Base-by-base conservation (phyloP, 1,284 basidiomycete species). In the Tilletia indica region DNA sequence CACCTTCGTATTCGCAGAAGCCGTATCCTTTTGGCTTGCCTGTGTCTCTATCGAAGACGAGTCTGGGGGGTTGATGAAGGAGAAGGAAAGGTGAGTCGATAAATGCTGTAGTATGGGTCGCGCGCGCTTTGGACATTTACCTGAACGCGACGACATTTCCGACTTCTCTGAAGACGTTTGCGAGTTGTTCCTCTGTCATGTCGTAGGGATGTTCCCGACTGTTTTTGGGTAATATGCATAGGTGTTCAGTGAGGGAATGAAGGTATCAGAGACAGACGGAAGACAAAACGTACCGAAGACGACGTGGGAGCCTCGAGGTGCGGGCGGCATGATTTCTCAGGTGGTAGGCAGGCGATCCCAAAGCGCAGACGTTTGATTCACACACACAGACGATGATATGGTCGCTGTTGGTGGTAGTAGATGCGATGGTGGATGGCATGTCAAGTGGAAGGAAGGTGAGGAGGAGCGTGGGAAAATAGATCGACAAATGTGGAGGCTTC, bases 1-100 rank as follows among this genome's bases (percentile, higher is more conserved):
- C 88, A 94, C 93, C 93, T 80, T 92, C 91, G 84, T 94, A 97
- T 88, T 97, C 94, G 87, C 94, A 95, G 84, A 97, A 97, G 14
- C 95, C 96, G 84, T 97, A 99, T 16, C 97, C 96, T 86, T 93
- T 94, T 67, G 94, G 93, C 85, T 96, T 94, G 71, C 95, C 94
- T 21, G 94, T 97, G 72, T 94, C 92, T 78, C 93, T 88, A 87
- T 99, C 96, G 86, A 94, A 97, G 69, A 98, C 95, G 42, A 82
- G 74, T 56, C 79, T 67, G 42, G 4, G 42, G 4, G 34, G 21
- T 67, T 9, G 51, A 54, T 31, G 51, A 19, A 54, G 19, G 5
- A 25, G 12, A 8, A 8, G 21, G 58, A n/a, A 11, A 16, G 58
- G n/a, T 12, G 19, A n/a, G 19, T 11, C 56, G 9, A 34, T 1